Percentiles rank a stretch among this genome's conserved stretches.
phyloP scores from a whole-genome alignment of 2,329 filamentous ascomycete genomes.

The Aspergillus proliferans region DNA sequence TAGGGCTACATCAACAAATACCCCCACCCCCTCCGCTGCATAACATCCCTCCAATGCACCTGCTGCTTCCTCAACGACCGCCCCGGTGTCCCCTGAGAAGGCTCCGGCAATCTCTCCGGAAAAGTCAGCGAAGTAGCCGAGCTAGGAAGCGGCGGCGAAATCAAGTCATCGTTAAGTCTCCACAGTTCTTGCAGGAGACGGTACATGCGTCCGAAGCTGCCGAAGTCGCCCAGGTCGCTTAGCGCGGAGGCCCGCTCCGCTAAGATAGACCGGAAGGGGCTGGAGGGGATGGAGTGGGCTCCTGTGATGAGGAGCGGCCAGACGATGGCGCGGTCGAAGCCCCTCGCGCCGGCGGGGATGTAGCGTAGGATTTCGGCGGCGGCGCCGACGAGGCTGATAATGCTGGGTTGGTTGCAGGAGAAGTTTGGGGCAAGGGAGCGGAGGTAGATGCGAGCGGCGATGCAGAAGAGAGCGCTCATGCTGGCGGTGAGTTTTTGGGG shows the following conservation, averaged over 20 bases:
- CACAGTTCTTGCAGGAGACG: constrained; percentile 76
- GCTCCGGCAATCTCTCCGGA: constrained; percentile 1
- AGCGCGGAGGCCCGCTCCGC: constrained; percentile 65
- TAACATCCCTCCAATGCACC: constrained; percentile 91
- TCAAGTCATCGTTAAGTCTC: constrained; percentile 60
- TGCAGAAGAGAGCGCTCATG: constrained; percentile 82
- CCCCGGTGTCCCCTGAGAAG: constrained; percentile 4
- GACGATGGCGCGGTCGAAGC: constrained; percentile 82
- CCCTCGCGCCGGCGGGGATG: constrained; percentile 71
- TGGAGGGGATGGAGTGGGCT: constrained; percentile 64
- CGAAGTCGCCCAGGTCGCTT: constrained; percentile 69
- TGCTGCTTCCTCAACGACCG: constrained; percentile 44
- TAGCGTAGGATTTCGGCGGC: constrained; percentile 69
- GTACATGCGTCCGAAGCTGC: constrained; percentile 77
- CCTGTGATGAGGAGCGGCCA: constrained; percentile 91
- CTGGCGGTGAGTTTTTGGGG: constrained; percentile 78
- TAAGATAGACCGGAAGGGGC: constrained; percentile 71
- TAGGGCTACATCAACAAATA: constrained; percentile 69
- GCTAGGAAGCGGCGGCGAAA: not conserved
- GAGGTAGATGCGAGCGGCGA: constrained; percentile 88
- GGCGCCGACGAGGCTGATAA: constrained; percentile 67
- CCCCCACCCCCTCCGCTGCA: constrained; percentile 84
- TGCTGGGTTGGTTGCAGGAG: constrained; percentile 64
- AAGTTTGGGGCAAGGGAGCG: constrained; percentile 88
- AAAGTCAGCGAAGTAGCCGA: not conserved